Percentiles rank a stretch among this genome's conserved stretches.
Evolutionary conservation across 1,139 yeast genomes (phyloP).

Genomic region (Geotrichum siamense): DNA sequence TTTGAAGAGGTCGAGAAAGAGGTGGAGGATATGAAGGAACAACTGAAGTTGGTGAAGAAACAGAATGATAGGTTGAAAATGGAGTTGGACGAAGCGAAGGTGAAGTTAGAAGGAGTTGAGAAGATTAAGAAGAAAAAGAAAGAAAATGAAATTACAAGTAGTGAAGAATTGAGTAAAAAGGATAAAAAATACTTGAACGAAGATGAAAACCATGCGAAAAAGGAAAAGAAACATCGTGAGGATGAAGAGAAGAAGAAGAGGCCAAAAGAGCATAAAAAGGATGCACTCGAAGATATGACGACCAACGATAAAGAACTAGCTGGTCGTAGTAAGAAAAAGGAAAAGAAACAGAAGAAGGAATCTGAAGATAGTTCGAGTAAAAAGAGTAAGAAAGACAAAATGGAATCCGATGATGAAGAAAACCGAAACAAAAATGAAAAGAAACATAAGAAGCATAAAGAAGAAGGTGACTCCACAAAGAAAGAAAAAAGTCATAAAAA

Average conservation of each 20-base stretch:
- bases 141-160: too few species aligned
- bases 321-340: too few species aligned
- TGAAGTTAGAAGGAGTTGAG: background rate
- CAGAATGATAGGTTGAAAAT: constrained; percentile 1
- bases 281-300: too few species aligned
- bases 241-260: background rate
- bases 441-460: too few species aligned
- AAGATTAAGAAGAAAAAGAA: constrained; percentile 3
- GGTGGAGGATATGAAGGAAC: background rate
- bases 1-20: constrained; percentile 6
- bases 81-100: constrained; percentile 1
- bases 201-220: background rate
- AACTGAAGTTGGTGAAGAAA: background rate
- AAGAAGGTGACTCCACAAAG: background rate
- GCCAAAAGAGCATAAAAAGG: background rate
- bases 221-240: background rate
- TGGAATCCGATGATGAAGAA: too few species aligned
- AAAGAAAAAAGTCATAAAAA: background rate
- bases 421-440: background rate
- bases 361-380: too few species aligned
- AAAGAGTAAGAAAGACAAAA: too few species aligned
- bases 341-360: too few species aligned
- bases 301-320: too few species aligned
- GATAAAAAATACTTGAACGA: background rate
- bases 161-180: background rate